These are phyloP conservation scores for Zygoascus bituminiphila DNA, from an alignment of 805 yeast genomes.

Conservation along the genomic window DNA sequence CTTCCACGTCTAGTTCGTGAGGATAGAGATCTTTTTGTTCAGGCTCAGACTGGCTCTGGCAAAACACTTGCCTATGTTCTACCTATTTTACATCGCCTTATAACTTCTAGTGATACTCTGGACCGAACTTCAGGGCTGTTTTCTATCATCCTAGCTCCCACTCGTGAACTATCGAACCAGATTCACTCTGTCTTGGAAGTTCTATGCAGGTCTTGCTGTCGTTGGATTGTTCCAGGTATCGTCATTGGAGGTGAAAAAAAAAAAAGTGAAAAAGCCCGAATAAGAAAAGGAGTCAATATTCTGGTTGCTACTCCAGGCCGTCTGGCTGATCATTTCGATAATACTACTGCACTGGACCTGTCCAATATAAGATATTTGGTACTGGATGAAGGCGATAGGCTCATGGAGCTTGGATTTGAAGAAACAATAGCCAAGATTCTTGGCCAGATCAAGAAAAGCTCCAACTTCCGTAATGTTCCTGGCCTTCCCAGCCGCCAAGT, in stretches of 20 bases:
- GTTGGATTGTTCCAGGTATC: conserved; percentile 86
- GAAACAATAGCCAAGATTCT: conserved; percentile 80
- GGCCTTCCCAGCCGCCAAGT: conserved; percentile 62
- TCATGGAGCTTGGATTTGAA: conserved; percentile 94
- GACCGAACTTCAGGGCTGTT: conserved; percentile 72
- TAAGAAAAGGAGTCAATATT: conserved; percentile 91
- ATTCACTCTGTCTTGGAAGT: conserved; percentile 73
- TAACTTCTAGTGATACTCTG: conserved; percentile 39
- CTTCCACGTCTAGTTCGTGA: conserved; percentile 49
- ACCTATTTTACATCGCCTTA: conserved; percentile 70
- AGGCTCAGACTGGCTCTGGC: conserved; percentile 98
- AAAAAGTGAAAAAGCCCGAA: conserved; percentile 90
- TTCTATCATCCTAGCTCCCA: conserved; percentile 85
- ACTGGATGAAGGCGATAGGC: conserved; percentile 92
- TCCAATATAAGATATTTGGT: conserved; percentile 78
- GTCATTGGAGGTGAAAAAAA: conserved; percentile 98
- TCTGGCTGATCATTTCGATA: conserved; percentile 86
- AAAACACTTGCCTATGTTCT: conserved; percentile 82
- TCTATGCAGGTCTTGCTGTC: conserved; percentile 59
- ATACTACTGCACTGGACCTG: conserved; percentile 68
- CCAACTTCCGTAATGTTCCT: conserved; percentile 40
- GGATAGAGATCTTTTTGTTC: conserved; percentile 68
- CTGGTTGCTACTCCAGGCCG: conserved; percentile 98
- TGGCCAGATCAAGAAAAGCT: conserved; percentile 41
- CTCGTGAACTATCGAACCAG: conserved; percentile 90